These are phyloP conservation scores for Sinapis alba DNA, from an alignment of 441 rosid genomes.

Conservation along the genomic window DNA sequence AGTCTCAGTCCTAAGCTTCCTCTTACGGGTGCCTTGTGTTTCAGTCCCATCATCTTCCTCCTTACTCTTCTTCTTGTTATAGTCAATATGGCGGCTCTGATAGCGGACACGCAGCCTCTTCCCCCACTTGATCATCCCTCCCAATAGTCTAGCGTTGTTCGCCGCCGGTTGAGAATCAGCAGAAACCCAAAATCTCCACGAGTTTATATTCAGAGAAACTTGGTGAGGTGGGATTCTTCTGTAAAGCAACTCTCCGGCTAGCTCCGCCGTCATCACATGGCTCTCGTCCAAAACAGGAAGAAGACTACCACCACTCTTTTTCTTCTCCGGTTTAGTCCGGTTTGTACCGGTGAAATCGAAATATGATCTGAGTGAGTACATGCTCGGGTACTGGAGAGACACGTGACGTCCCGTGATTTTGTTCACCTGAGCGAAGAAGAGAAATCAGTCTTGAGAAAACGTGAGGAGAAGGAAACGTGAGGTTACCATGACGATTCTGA, in stretches of 20 bases:
- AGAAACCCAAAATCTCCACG: slow-evolving; percentile 72
- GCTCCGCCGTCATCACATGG: slow-evolving; percentile 54
- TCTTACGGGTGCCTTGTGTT: not conserved
- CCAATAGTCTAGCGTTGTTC: slow-evolving; percentile 19
- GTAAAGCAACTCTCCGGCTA: slow-evolving; percentile 67
- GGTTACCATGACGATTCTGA: slow-evolving; percentile 42
- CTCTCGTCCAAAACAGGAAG: slow-evolving; percentile 76
- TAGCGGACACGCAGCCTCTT: slow-evolving; percentile 64
- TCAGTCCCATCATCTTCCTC: slow-evolving; percentile 37
- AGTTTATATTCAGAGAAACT: slow-evolving; percentile 45
- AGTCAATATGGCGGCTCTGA: slow-evolving; percentile 39
- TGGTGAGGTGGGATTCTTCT: slow-evolving; percentile 61
- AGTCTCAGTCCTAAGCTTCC: slow-evolving; percentile 15
- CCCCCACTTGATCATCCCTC: slow-evolving; percentile 81
- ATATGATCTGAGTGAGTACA: slow-evolving; percentile 55
- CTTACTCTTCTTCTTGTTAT: not conserved
- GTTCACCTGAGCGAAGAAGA: slow-evolving; percentile 52
- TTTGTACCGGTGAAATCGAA: slow-evolving; percentile 28
- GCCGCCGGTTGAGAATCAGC: not conserved
- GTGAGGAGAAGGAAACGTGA: not conserved
- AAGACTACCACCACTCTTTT: slow-evolving; percentile 38
- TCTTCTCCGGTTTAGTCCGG: slow-evolving; percentile 31
- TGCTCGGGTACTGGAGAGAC: slow-evolving; percentile 74
- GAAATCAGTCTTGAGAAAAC: not conserved
- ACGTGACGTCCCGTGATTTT: slow-evolving; percentile 63